Evolutionary conservation across 257 asterid genomes (phyloP).

Genomic region (Eustoma russellianum): DNA sequence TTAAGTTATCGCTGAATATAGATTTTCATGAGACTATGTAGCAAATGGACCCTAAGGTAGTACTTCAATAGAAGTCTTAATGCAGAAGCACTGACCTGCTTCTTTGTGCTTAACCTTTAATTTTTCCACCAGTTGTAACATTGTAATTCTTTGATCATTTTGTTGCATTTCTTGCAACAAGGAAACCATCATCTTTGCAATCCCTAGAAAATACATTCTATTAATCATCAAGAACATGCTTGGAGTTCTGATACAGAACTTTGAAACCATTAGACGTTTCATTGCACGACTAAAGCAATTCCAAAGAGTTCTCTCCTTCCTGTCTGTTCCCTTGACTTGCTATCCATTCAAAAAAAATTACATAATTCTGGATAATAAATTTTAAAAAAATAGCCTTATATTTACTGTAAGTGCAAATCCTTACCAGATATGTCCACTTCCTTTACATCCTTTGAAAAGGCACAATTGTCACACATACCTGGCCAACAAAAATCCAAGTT

Average conservation of each 20-base stretch:
- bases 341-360: too few species aligned
- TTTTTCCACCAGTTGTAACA: slow-evolving; percentile 85
- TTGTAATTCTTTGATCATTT: slow-evolving; percentile 70
- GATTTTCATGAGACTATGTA: background rate
- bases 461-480: slow-evolving; percentile 99
- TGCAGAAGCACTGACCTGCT: slow-evolving; percentile 39
- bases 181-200: slow-evolving; percentile 53
- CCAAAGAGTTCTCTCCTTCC: background rate
- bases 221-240: slow-evolving; percentile 8
- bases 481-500: slow-evolving; percentile 18
- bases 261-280: background rate
- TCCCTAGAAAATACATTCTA: slow-evolving; percentile 41
- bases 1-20: background rate
- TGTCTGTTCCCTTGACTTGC: background rate
- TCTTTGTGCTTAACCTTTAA: slow-evolving; percentile 59
- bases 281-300: background rate
- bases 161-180: slow-evolving; percentile 61
- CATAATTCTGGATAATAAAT: too few species aligned
- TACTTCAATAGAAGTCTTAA: slow-evolving; percentile 1
- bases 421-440: slow-evolving; percentile 84
- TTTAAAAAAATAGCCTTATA: too few species aligned
- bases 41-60: background rate
- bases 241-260: background rate
- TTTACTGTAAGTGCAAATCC: too few species aligned
- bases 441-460: slow-evolving; percentile 51